Conservation (phyloP, 805 yeast genomes). For the Alloascoidea africana region DNA sequence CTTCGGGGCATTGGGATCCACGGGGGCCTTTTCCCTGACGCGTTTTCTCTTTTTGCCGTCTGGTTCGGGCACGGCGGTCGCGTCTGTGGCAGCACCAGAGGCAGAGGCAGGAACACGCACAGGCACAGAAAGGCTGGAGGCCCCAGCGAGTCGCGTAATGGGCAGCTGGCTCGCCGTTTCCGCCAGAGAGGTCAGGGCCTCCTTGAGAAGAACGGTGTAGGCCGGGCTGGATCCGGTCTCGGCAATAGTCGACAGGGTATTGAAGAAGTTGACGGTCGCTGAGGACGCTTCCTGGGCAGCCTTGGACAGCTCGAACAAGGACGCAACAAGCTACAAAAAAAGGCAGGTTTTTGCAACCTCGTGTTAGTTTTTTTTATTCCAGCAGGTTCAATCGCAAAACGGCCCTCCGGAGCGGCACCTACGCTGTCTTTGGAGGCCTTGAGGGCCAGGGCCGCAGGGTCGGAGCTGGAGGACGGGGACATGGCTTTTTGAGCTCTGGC, state of each 20-base stretch:
- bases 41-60: constrained; percentile 17
- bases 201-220: constrained; percentile 25
- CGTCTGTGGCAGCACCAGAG: constrained; percentile 10
- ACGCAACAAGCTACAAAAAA: constrained; percentile 8
- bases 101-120: constrained; percentile 5
- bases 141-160: constrained; percentile 12
- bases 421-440: too few species aligned
- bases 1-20: constrained; percentile 91
- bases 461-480: too few species aligned
- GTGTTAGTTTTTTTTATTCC: too few species aligned
- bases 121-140: too few species aligned
- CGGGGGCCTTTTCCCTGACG: constrained; percentile 33
- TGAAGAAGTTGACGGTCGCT: constrained; percentile 66
- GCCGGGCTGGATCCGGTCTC: constrained; percentile 29
- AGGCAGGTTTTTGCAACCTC: not conserved
- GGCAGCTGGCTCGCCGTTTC: constrained; percentile 18
- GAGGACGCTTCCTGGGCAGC: constrained; percentile 79
- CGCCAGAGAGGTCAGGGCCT: constrained; percentile 18
- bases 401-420: too few species aligned
- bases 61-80: constrained; percentile 9
- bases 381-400: too few species aligned
- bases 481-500: too few species aligned
- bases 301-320: constrained; percentile 59
- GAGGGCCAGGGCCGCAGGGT: too few species aligned
- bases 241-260: constrained; percentile 28